Base-by-base conservation (phyloP, 352 stramenopile genomes). In the Blastocystis sp. region DNA sequence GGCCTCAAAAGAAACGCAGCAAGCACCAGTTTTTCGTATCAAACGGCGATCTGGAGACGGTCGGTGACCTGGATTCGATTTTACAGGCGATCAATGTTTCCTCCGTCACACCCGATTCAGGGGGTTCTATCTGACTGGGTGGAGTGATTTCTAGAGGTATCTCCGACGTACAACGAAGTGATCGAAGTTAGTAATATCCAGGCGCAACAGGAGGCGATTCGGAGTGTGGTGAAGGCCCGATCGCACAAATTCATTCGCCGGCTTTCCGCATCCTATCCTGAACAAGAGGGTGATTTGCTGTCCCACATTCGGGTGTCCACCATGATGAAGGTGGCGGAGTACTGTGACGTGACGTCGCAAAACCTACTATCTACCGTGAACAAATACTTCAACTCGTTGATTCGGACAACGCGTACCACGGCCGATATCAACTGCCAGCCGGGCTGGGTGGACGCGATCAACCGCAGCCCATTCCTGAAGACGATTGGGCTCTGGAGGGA, bases 381-480 rank as follows among this genome's bases (percentile, higher is more conserved):
- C 53, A 66, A 84, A 4, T 84, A 84, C 43, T 84, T 84, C 56
- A 84, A 64, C 48, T 67, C 52, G 11, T 41, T 84, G 45, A 84
- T 84, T 70, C 52, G 38, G 9, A 84, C 74, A 19, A 84, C 56
- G 21, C 78, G 78, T 10, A 88, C 64, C 2, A 21, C 34, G 23
- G 78, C 67, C 11, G 78, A 88, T 28, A 88, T 88, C 41, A n/a
- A 76, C n/a, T 79, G 64, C 45, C 64, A 88, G 34, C 40, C 38
- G 21, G 78, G 78, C 45, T 88, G 78, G 78, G 64, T 88, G 1
- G 67, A 88, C 60, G 67, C 67, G 0, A 76, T 88, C 56, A 88
- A 88, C 64, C 64, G 67, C 56, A 88, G 78, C 62, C 64, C 67
- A 0, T 88, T 88, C 62, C 56, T 88, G 38, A 65, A 78, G 53